Conservation (phyloP, 768 basidiomycete species). For the Leccinellum rugosiceps region DNA sequence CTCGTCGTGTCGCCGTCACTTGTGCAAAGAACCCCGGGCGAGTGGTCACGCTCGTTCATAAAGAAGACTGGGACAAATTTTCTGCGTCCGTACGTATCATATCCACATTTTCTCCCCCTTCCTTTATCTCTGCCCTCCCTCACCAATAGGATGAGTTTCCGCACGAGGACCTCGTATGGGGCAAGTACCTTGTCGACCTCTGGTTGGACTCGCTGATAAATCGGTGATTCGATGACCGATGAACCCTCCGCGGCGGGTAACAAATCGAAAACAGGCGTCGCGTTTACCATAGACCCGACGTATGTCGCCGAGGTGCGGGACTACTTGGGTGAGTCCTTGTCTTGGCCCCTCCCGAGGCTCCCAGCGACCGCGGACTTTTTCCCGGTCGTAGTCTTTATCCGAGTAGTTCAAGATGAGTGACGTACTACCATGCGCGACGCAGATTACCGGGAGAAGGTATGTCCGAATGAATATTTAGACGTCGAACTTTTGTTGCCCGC, state of each 20-base stretch:
- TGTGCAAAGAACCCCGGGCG: slow-evolving; percentile 67
- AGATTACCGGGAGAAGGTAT: slow-evolving; percentile 87
- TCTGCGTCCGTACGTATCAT: slow-evolving; percentile 53
- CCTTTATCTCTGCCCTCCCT: neutral
- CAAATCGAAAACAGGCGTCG: slow-evolving; percentile 53
- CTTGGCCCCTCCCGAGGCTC: neutral
- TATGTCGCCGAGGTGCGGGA: slow-evolving; percentile 75
- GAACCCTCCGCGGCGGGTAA: neutral
- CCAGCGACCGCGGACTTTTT: neutral
- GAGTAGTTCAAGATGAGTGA: neutral
- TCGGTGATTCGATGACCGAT: neutral
- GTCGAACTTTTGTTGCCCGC: neutral
- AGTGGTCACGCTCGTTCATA: slow-evolving; percentile 87
- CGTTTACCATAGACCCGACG: slow-evolving; percentile 81
- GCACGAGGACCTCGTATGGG: slow-evolving; percentile 54
- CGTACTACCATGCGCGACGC: neutral
- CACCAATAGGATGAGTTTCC: slow-evolving; percentile 29
- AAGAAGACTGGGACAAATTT: slow-evolving; percentile 82
- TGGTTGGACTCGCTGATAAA: neutral
- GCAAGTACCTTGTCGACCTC: slow-evolving; percentile 36
- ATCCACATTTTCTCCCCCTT: neutral
- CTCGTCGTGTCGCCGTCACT: neutral
- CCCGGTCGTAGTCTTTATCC: neutral
- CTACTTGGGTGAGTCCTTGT: slow-evolving; percentile 64
- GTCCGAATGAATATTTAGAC: neutral